phyloP scores from a whole-genome alignment of 2,329 filamentous ascomycete species.

The Calonectria hongkongensis region DNA sequence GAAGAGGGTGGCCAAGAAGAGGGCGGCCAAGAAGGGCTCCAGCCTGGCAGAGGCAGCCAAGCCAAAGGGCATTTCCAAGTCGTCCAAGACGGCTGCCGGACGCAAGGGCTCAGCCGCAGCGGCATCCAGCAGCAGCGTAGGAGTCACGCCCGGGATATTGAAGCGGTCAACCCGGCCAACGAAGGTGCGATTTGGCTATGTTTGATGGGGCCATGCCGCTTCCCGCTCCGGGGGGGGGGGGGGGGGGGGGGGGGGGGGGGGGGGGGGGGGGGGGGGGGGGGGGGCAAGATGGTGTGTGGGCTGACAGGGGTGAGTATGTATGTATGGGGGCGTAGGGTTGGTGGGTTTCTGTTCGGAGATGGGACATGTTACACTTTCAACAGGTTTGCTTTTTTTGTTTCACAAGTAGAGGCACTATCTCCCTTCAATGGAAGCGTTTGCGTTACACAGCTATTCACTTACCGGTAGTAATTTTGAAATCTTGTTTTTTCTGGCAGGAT shows the following conservation, averaged over 20 bases:
- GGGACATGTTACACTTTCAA: neutral
- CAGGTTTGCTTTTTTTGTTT: neutral
- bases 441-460: too few relatives aligned
- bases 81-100: neutral
- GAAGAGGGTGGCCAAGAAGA: too few relatives aligned
- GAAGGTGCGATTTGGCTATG: neutral
- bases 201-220: conserved; percentile 1
- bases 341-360: neutral
- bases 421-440: neutral
- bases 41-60: neutral
- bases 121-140: neutral
- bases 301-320: neutral
- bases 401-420: neutral
- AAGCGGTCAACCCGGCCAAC: neutral
- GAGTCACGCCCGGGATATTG: neutral
- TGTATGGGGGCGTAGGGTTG: too few relatives aligned
- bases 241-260: too few relatives aligned
- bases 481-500: neutral
- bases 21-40: too few relatives aligned
- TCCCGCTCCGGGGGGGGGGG: neutral
- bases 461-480: neutral
- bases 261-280: too few relatives aligned
- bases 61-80: neutral
- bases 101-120: neutral
- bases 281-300: too few relatives aligned